Conservation (phyloP, 2,329 filamentous ascomycete species). For the Colletotrichum graminicola region DNA sequence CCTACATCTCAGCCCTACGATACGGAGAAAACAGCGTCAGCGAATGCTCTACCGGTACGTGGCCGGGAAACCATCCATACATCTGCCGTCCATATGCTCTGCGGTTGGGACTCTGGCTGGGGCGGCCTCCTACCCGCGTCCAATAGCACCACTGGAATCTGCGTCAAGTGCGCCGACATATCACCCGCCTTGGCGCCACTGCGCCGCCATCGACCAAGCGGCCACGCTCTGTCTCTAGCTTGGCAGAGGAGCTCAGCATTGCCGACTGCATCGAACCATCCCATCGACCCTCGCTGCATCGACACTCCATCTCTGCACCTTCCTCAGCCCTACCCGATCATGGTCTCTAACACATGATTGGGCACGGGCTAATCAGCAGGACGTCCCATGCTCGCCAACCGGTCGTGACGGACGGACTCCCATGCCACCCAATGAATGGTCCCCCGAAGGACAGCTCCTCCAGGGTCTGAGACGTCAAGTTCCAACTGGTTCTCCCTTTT, state of each 20-base stretch:
- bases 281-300: constrained; percentile 1
- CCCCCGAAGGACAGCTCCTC: not conserved
- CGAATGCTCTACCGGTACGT: not conserved
- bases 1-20: constrained; percentile 39
- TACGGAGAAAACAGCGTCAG: not conserved
- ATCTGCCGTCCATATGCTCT: not conserved
- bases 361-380: not conserved
- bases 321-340: constrained; percentile 37
- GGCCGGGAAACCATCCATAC: not conserved
- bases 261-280: constrained; percentile 20
- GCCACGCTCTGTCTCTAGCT: constrained; percentile 11
- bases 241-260: constrained; percentile 11
- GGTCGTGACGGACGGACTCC: not conserved
- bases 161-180: constrained; percentile 26
- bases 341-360: not conserved
- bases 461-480: constrained; percentile 22
- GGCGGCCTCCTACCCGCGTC: constrained; percentile 30
- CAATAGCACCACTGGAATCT: constrained; percentile 11
- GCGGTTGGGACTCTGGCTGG: not conserved
- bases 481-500: constrained; percentile 22
- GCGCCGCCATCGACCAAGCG: constrained; percentile 30
- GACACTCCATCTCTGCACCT: constrained; percentile 23
- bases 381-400: constrained; percentile 1
- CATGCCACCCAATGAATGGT: not conserved
- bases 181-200: constrained; percentile 34